Base-by-base conservation (phyloP, 2,329 filamentous ascomycete genomes). In the Microsporum audouinii region DNA sequence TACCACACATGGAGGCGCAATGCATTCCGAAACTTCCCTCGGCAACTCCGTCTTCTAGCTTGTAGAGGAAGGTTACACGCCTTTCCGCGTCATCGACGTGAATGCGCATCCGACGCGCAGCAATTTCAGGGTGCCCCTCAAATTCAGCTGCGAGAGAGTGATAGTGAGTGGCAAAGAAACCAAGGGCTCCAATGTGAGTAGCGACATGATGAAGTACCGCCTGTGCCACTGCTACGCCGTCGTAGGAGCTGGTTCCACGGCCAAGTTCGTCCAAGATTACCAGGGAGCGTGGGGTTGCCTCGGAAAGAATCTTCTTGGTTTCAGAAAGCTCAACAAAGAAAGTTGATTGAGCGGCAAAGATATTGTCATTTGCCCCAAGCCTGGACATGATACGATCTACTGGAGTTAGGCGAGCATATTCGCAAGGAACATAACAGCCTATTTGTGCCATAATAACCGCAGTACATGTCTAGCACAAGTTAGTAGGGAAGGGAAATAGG, bases 1-100 rank as follows among this genome's bases (percentile, higher is more conserved):
- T 97, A 0, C 94, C 94, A 68, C 94, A 99, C 94, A 99, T 99
- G 63, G 90, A 87, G 0, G 94, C 94, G 71, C 94, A 99, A 73
- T 99, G 94, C 94, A 99, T 99, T 68, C 94, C 94, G 70, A 97
- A 99, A 70, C 89, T 95, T 14, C 94, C 94, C 73, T 97, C 91
- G 0, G 94, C 94, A 7, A 97, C 90, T 1, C 94, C 94, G 12
- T 89, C 84, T 74, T 97, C 94, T 0, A 99, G 82, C 69, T 89
- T 91, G 77, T 99, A 99, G 60, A 99, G 73, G 76, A 99, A 99
- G 0, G 92, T 96, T n/a, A 99, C 86, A n/a, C 86, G 85, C 29
- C 89, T 83, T 62, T 89, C 82, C 55, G 81, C 83, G 3, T 94
- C 88, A 65, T 99, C 92, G 1, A 99, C 94, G 62, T 91, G 84